Evolutionary conservation across 805 yeast species (phyloP), one percentile per base, ranked within the genome.

Genomic region (Nakazawaea pomicola): DNA sequence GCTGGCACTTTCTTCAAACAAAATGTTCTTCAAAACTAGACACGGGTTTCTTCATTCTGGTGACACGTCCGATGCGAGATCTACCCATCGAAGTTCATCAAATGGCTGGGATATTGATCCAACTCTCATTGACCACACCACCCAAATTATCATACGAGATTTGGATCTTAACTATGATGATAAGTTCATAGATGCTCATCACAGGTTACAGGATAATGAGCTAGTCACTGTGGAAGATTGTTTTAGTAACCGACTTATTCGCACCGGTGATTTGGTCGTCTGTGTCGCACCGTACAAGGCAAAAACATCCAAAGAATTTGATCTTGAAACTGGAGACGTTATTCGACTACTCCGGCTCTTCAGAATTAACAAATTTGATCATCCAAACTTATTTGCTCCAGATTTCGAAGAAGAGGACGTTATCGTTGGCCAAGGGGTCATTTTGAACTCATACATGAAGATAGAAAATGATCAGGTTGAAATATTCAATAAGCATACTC

Each of bases 111-210:
- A n/a, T n/a, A n/a, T n/a, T n/a, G n/a, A n/a, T n/a, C n/a, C n/a
- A n/a, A n/a, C n/a, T n/a, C n/a, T n/a, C n/a, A n/a, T n/a, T 31
- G 4, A 19, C 15, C 18, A 32, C 12, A 20, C 21, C 10, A 23
- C 25, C 7, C 10, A 23, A 10, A 23, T 23, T 8, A 23, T 23
- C 10, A 7, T 23, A 7, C 7, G 10, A 10, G 25, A 23, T 23
- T 8, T 8, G 10, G 10, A 8, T 34, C 14, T 33, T 33, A 14
- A 33, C 48, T 23, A 47, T 46, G 43, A 41, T 21, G 14, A 37
- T 7, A n/a, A 9, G 8, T n/a, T n/a, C n/a, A 10, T 30, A 7
- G 14, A 30, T 7, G 20, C 25, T 23, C 10, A 8, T 5, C 16
- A 9, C 12, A 20, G n/a, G 14, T 33, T 23, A 14, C 7, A 6